Percentiles rank a stretch among this genome's conserved stretches.
phyloP scores from a whole-genome alignment of 2,329 filamentous ascomycete genomes.

The Cryphonectria japonica region DNA sequence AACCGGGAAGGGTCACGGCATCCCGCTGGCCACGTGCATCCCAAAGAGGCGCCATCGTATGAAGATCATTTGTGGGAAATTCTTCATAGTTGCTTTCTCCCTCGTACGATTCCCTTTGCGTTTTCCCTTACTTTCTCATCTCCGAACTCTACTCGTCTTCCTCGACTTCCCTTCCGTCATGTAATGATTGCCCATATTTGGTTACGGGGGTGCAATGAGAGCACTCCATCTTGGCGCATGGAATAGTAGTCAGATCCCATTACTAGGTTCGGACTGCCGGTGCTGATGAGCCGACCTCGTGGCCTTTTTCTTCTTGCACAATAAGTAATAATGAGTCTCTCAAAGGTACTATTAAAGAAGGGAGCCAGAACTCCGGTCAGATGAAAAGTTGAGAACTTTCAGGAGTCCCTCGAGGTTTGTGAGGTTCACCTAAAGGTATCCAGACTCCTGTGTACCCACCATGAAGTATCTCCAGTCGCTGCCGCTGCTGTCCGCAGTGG shows the following conservation, averaged over 20 bases:
- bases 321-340: neutral
- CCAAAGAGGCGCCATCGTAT: neutral
- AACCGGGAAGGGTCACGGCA: constrained; percentile 12
- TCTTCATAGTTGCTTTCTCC: neutral
- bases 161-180: neutral
- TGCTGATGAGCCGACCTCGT: neutral
- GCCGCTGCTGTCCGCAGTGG: constrained; percentile 35
- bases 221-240: neutral
- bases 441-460: neutral
- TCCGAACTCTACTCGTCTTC: neutral
- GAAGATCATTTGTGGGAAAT: constrained; percentile 30
- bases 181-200: neutral
- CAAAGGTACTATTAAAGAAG: neutral
- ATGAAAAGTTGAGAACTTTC: too few relatives aligned
- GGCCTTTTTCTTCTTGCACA: neutral
- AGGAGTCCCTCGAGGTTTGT: neutral
- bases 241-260: neutral
- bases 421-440: neutral
- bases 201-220: neutral
- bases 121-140: neutral
- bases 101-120: constrained; percentile 2
- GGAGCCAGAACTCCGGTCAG: neutral
- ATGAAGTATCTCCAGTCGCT: constrained; percentile 29
- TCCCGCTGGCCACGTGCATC: neutral
- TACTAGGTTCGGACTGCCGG: neutral